Evolutionary conservation across 208 protist species (phyloP), one percentile per base, ranked within the genome.

Genomic region (Acanthamoeba polyphaga): DNA sequence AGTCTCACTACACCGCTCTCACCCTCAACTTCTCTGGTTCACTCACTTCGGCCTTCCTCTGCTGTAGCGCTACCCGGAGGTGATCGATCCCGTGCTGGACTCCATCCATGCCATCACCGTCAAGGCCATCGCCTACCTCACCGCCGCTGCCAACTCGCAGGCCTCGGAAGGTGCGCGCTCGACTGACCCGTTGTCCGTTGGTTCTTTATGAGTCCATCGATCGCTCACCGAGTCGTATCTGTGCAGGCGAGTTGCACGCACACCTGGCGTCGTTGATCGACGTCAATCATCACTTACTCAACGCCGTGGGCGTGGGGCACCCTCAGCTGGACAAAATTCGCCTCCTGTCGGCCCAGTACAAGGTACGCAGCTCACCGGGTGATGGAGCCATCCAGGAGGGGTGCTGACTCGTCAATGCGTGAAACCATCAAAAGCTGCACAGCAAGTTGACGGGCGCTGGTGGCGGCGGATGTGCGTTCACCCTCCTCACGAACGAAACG

Each of bases 211-310:
- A 74, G 0, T 60, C 19, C 13, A 24, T 7, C 27, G 17, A 29
- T 22, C 19, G n/a, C 60, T 49, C 78, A 84, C 19, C 32, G 32
- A 6, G 29, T 43, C 4, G 29, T 32, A 32, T 4, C 24, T 7
- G 60, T 43, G 12, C 29, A 43, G 92, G 38, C 43, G 38, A 53
- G 78, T 27, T 88, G 53, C 49, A 84, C 24, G 15, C 51, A 9
- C 68, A 95, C 34, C 38, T 95, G 46, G 72, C 38, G 38, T 46
- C 38, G 87, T 68, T 96, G 72, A 93, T 96, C 32, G 60, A 70
- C 13, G 70, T 94, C 32, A 96, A 96, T 76, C 92, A 96, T 24
- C 64, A 85, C 51, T 85, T 96, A 7, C 78, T 95, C 15, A 60
- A 64, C 17, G 68, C 85, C 7, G 22, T 95, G 19, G 85, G 88